Evolutionary conservation across 2,329 filamentous ascomycete species (phyloP).

Genomic region (Acephala macrosclerotiorum): DNA sequence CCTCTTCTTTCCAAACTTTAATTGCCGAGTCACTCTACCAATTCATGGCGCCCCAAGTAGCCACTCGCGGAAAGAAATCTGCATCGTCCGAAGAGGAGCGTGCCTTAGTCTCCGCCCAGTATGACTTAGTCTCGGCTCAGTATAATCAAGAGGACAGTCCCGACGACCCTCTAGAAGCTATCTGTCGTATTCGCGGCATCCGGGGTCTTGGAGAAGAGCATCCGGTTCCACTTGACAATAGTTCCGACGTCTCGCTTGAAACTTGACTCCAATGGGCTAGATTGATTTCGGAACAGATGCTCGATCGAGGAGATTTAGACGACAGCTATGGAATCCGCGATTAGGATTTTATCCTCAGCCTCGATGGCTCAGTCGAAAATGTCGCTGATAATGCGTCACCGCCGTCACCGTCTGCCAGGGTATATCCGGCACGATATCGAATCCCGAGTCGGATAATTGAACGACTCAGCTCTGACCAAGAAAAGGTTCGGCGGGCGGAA

Average conservation of each 20-base stretch:
- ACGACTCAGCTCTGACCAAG: slow-evolving; percentile 15
- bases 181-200: too few species aligned
- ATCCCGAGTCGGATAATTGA: slow-evolving; percentile 21
- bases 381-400: slow-evolving; percentile 11
- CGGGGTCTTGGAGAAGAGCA: not conserved
- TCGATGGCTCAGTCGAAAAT: slow-evolving; percentile 28
- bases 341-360: slow-evolving; percentile 27
- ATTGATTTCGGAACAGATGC: slow-evolving; percentile 16
- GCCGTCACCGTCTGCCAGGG: slow-evolving; percentile 8
- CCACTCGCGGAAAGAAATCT: too few species aligned
- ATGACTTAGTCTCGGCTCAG: too few species aligned
- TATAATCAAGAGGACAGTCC: too few species aligned
- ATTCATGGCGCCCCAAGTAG: too few species aligned
- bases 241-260: slow-evolving; percentile 6
- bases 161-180: too few species aligned
- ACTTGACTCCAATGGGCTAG: slow-evolving; percentile 19
- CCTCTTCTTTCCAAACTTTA: too few species aligned
- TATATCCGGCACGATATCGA: slow-evolving; percentile 29
- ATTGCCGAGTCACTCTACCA: too few species aligned
- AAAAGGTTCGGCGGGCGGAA: slow-evolving; percentile 27
- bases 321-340: slow-evolving; percentile 21
- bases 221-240: slow-evolving; percentile 11
- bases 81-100: too few species aligned
- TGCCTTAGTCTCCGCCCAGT: too few species aligned
- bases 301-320: slow-evolving; percentile 11